Evolutionary conservation across 305 asterid genomes (phyloP), one percentile per base, ranked within the genome.

Genomic region (Plantago coronopus): DNA sequence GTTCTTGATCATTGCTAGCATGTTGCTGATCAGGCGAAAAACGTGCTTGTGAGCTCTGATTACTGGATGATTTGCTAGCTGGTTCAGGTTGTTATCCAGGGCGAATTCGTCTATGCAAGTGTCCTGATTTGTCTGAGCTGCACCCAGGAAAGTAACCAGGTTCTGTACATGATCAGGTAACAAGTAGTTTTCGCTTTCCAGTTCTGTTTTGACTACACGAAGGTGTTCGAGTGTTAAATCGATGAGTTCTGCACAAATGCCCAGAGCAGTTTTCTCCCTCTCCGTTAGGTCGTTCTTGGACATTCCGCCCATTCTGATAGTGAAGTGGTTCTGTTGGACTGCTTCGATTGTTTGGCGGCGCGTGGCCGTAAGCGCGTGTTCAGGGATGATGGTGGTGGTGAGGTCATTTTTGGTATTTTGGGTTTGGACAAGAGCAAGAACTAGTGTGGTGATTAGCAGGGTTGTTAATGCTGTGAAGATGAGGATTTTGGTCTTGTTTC

Each of bases 81-180:
- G 69, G 18, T 80, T 84, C 3, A 77, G 80, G 1, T n/a, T 16
- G 7, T 69, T 74, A 57, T 81, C 83, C 1, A 7, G 12, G 0
- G 93, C 79, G 67, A 84, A 84, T 1, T 88, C 93, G 37, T 84
- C 93, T 23, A 84, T 73, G 53, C 93, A 84, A 0, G 88, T 69
- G 9, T 75, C 86, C 57, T 81, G 88, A 57, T 84, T 81, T 5
- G 93, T 81, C 66, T 77, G 83, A 18, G 86, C 86, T 0, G 88
- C 86, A 64, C 93, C 79, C 44, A 81, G 38, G 0, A 75, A 67
- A 0, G 74, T 77, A 16, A 65, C n/a, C 0, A 84, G 63, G 0
- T 38, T 65, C 21, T 79, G 84, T 5, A 63, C 73, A 17, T 78
- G 84, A 2, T 61, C 66, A 14, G 83, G 50, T 16, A 72, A 3